phyloP scores from a whole-genome alignment of 257 asterid species.

The Handroanthus guayacan region DNA sequence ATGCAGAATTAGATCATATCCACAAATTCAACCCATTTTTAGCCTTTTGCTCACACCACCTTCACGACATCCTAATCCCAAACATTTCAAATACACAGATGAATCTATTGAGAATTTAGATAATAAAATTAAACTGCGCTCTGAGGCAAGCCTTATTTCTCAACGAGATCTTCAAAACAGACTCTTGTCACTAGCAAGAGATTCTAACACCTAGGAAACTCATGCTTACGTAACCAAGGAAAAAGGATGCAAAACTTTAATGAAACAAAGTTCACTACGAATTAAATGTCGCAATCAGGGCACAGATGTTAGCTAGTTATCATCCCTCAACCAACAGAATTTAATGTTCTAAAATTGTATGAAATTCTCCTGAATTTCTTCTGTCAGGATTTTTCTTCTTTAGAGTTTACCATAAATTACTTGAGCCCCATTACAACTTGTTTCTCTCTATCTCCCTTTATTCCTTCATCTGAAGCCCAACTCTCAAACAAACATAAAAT shows the following conservation, averaged over 20 bases:
- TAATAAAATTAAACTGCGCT: conserved; percentile 1
- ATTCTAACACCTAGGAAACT: conserved; percentile 21
- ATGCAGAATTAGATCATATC: conserved; percentile 13
- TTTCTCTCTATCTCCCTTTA: not conserved
- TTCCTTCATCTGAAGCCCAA: not conserved
- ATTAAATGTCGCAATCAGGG: conserved; percentile 4
- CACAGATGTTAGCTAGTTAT: conserved; percentile 17
- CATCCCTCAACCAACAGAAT: conserved; percentile 30
- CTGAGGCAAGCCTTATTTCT: conserved; percentile 4
- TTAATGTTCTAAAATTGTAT: conserved; percentile 7
- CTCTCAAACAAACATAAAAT: not conserved
- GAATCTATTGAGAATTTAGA: conserved; percentile 3
- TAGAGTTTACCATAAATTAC: conserved; percentile 15
- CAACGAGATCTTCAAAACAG: conserved; percentile 11
- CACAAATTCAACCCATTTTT: not conserved
- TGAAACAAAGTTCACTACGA: conserved; percentile 6
- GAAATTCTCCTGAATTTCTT: conserved; percentile 14
- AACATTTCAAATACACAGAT: not conserved
- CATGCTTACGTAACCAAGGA: conserved; percentile 5
- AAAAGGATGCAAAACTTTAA: not conserved
- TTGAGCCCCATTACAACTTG: conserved; percentile 4
- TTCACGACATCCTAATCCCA: not conserved
- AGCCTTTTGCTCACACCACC: not conserved
- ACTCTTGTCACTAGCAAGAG: conserved; percentile 12
- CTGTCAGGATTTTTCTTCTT: not conserved